These are phyloP conservation scores for Acacia acuminata DNA, from an alignment of 306 rosid genomes.

Conservation along the genomic window DNA sequence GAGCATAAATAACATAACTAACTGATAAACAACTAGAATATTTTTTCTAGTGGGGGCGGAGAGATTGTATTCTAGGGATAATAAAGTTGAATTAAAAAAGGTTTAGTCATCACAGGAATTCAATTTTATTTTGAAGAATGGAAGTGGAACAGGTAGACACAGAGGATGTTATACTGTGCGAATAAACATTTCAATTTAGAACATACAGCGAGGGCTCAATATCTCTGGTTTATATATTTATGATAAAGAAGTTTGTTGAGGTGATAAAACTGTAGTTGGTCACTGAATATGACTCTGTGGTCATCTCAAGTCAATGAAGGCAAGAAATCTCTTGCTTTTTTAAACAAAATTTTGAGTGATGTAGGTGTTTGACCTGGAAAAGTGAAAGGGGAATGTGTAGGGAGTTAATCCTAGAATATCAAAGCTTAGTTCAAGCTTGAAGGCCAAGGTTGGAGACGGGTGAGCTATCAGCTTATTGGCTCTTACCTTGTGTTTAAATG, in stretches of 20 bases:
- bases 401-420: not conserved
- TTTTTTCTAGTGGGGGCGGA: not conserved
- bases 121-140: not conserved
- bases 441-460: not conserved
- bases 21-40: not conserved
- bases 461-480: not conserved
- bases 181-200: not conserved
- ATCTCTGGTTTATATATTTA: not conserved
- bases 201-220: not conserved
- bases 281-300: not conserved
- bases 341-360: not conserved
- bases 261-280: not conserved
- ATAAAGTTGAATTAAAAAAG: not conserved
- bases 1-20: not conserved
- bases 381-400: not conserved
- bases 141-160: not conserved
- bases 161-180: not conserved
- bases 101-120: not conserved
- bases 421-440: not conserved
- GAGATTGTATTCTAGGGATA: not conserved
- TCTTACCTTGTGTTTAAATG: not conserved
- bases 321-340: not conserved
- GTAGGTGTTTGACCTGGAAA: not conserved
- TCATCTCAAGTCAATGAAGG: constrained; percentile 8
- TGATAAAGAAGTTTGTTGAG: not conserved